Percentiles rank a stretch among this genome's conserved stretches.
phyloP scores from a whole-genome alignment of 2,329 filamentous ascomycete genomes.

The Fusarium pseudoanthophilum region DNA sequence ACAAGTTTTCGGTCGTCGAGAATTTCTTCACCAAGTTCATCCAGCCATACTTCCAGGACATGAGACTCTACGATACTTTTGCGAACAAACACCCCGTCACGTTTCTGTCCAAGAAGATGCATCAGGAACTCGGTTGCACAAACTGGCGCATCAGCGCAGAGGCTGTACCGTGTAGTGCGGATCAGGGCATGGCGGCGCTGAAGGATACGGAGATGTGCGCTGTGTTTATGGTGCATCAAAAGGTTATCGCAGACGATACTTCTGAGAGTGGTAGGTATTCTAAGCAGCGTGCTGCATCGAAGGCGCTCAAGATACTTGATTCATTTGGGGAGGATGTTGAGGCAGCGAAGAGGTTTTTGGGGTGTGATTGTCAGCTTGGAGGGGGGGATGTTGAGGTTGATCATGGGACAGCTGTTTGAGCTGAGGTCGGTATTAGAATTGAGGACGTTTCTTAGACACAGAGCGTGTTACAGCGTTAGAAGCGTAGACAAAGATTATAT shows the following conservation, averaged over 20 bases:
- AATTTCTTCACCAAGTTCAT: constrained; percentile 82
- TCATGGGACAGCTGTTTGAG: constrained; percentile 33
- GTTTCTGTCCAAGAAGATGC: constrained; percentile 72
- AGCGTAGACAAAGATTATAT: not conserved
- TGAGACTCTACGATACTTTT: constrained; percentile 87
- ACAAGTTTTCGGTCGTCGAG: constrained; percentile 78
- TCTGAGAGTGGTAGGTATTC: constrained; percentile 77
- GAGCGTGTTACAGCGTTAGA: not conserved
- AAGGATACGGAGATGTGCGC: constrained; percentile 69
- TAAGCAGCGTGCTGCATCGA: constrained; percentile 73
- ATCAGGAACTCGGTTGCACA: constrained; percentile 72
- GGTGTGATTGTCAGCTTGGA: constrained; percentile 68
- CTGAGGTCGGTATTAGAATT: not conserved
- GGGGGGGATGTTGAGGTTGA: not conserved
- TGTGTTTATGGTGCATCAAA: constrained; percentile 79
- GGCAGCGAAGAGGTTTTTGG: constrained; percentile 66
- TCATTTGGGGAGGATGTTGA: constrained; percentile 57
- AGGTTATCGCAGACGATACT: constrained; percentile 70
- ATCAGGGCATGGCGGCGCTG: constrained; percentile 54
- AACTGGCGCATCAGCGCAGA: constrained; percentile 65
- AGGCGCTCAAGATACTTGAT: constrained; percentile 62
- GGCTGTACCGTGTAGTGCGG: constrained; percentile 53
- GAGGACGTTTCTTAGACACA: not conserved
- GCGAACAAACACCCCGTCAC: constrained; percentile 89
- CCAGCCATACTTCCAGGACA: constrained; percentile 83